phyloP scores from a whole-genome alignment of 331 rosid genomes.

The Saraca asoca region DNA sequence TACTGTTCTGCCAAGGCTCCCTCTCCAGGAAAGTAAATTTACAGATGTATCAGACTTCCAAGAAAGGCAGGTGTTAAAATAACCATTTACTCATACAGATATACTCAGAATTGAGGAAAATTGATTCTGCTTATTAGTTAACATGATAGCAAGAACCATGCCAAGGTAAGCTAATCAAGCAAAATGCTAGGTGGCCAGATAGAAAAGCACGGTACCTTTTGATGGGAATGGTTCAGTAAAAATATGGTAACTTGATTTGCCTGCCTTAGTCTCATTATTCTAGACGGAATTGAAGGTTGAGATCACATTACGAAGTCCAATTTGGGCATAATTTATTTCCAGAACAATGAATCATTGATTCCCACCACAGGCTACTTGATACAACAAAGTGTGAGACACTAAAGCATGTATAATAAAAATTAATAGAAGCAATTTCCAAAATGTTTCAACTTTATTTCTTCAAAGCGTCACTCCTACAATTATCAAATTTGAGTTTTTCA shows the following conservation, averaged over 20 bases:
- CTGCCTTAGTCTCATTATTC: too few species aligned
- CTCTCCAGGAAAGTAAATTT: conserved; percentile 16
- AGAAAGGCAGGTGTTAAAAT: not conserved
- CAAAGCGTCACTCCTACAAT: not conserved
- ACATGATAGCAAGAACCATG: not conserved
- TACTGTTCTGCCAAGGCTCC: too few species aligned
- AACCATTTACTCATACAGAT: not conserved
- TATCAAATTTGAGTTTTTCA: not conserved
- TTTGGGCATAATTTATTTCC: too few species aligned
- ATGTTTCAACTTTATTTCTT: not conserved
- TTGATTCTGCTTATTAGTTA: conserved; percentile 5
- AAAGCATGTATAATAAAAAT: not conserved
- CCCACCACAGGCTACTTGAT: not conserved
- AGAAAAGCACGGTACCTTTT: too few species aligned
- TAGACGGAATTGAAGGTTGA: too few species aligned
- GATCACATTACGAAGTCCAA: too few species aligned
- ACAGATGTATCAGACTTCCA: not conserved
- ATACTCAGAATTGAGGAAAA: not conserved
- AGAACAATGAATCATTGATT: not conserved
- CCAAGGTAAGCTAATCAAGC: not conserved
- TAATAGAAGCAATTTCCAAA: not conserved
- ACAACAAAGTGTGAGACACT: not conserved
- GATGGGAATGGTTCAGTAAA: too few species aligned
- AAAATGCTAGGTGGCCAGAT: not conserved
- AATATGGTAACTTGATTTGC: too few species aligned